Conservation (phyloP, 2,329 filamentous ascomycete genomes). For the Zalaria sp. region DNA sequence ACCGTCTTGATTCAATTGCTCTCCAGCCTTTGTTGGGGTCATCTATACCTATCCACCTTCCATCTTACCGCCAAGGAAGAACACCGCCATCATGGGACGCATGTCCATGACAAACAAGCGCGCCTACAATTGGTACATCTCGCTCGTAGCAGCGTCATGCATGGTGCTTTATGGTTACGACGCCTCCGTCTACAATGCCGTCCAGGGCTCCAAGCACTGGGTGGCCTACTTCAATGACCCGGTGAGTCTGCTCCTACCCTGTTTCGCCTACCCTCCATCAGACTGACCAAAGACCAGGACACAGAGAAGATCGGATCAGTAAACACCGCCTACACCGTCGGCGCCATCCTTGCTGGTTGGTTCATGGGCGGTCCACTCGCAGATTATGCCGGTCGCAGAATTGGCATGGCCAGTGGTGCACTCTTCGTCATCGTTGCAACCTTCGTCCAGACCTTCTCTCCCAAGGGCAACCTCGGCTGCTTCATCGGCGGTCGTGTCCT, state of each 20-base stretch:
- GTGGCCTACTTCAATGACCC: constrained; percentile 45
- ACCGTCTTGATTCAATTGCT: too few species aligned
- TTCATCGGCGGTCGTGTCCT: constrained; percentile 57
- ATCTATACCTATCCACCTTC: too few species aligned
- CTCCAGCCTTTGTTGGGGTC: too few species aligned
- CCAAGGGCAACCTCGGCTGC: constrained; percentile 44
- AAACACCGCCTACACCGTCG: constrained; percentile 58
- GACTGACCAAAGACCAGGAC: constrained; percentile 6
- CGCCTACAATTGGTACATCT: constrained; percentile 46
- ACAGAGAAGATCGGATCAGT: constrained; percentile 38
- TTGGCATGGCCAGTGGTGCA: constrained; percentile 52
- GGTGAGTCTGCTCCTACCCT: constrained; percentile 4
- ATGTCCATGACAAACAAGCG: constrained; percentile 17
- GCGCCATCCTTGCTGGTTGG: constrained; percentile 55
- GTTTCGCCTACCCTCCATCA: neutral
- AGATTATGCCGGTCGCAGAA: constrained; percentile 23
- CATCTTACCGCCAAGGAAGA: too few species aligned
- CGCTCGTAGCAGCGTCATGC: constrained; percentile 55
- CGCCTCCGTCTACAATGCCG: constrained; percentile 59
- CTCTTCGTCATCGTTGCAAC: constrained; percentile 52
- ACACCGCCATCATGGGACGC: neutral
- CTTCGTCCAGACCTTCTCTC: constrained; percentile 53
- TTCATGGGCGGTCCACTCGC: constrained; percentile 51
- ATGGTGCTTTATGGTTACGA: constrained; percentile 67
- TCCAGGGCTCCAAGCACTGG: constrained; percentile 56